phyloP scores from a whole-genome alignment of 164 flowering plant species.

The Aristolochia californica region DNA sequence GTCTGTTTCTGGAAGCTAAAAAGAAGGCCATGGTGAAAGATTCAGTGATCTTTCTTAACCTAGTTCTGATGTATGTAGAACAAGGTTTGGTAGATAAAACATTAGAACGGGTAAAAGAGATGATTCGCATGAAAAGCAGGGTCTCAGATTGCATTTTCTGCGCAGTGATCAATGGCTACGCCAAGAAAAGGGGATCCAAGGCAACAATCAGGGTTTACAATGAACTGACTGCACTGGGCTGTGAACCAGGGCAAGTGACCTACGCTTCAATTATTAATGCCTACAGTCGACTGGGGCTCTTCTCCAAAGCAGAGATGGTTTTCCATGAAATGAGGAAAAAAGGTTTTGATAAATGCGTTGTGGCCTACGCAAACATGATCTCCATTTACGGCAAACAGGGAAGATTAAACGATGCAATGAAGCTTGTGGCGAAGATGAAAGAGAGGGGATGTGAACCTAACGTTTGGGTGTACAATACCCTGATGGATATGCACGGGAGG shows the following conservation, averaged over 20 bases:
- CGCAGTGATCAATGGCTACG: constrained; percentile 52
- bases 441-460: constrained; percentile 62
- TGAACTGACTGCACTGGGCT: constrained; percentile 27
- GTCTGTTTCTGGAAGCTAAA: constrained; percentile 45
- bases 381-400: constrained; percentile 66
- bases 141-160: constrained; percentile 67
- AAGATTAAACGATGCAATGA: constrained; percentile 59
- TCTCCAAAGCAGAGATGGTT: constrained; percentile 36
- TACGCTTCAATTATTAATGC: constrained; percentile 48
- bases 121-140: constrained; percentile 29
- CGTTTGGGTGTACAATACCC: constrained; percentile 73
- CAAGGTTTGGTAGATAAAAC: constrained; percentile 53
- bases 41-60: constrained; percentile 46
- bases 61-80: constrained; percentile 59
- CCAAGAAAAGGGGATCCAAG: constrained; percentile 36
- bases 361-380: constrained; percentile 76
- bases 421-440: constrained; percentile 71
- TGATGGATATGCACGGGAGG: constrained; percentile 67
- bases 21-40: constrained; percentile 45
- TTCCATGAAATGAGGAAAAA: constrained; percentile 49
- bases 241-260: constrained; percentile 78
- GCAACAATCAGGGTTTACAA: constrained; percentile 38
- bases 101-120: constrained; percentile 28
- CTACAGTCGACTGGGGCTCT: constrained; percentile 36
- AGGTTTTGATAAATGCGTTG: constrained; percentile 67